These are phyloP conservation scores for Pichiaceae sp. DNA, from an alignment of 1,139 yeast species.

Conservation along the genomic window DNA sequence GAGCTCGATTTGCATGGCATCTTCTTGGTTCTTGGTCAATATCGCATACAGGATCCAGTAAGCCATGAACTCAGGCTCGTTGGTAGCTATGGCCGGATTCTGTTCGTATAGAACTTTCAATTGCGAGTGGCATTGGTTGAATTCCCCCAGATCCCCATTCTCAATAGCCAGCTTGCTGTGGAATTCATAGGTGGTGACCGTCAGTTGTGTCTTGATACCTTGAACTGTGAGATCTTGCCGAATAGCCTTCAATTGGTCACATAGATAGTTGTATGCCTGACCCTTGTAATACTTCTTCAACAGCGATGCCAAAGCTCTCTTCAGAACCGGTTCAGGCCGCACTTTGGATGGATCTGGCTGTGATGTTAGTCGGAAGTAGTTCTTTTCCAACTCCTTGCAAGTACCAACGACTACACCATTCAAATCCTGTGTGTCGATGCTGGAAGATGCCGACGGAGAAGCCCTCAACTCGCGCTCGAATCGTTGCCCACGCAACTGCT, in stretches of 20 bases:
- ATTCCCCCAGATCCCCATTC: conserved; percentile 83
- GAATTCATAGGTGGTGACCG: conserved; percentile 72
- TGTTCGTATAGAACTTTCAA: conserved; percentile 52
- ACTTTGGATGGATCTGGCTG: conserved; percentile 84
- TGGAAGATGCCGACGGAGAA: conserved; percentile 10
- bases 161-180: conserved; percentile 85
- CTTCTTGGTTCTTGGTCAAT: conserved; percentile 61
- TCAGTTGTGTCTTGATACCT: conserved; percentile 70
- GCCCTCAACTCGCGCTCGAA: conserved; percentile 34
- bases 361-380: conserved; percentile 76
- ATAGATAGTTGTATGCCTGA: conserved; percentile 60
- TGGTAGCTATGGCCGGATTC: conserved; percentile 22
- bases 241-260: conserved; percentile 85
- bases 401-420: conserved; percentile 49
- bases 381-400: conserved; percentile 60
- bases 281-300: conserved; percentile 45
- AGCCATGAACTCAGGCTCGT: conserved; percentile 56
- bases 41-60: conserved; percentile 73
- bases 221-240: conserved; percentile 94
- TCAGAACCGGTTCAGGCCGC: conserved; percentile 60
- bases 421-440: conserved; percentile 7
- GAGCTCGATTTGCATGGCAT: conserved; percentile 31
- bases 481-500: conserved; percentile 37
- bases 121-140: conserved; percentile 90
- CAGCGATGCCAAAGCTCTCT: conserved; percentile 49